A percentile compares a stretch with the other conserved stretches of the same genome.
phyloP scores from a whole-genome alignment of 441 rosid species.

The Euphorbia schlechtendalii region DNA sequence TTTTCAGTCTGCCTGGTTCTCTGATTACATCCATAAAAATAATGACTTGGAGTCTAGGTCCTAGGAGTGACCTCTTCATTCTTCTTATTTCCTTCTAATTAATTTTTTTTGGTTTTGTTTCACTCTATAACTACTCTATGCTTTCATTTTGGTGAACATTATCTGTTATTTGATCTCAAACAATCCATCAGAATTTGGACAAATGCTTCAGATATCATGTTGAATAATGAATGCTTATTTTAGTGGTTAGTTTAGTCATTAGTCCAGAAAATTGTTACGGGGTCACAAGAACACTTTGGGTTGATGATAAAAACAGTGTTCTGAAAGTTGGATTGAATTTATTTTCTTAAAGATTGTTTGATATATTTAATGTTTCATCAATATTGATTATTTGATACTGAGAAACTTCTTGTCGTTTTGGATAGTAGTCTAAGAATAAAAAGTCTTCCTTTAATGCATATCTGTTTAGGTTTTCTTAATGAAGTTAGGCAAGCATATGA shows the following conservation, averaged over 20 bases:
- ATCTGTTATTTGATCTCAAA: background rate
- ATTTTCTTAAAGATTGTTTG: background rate
- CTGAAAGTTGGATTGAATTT: background rate
- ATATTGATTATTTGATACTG: background rate
- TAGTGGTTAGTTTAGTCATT: background rate
- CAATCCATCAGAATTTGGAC: background rate
- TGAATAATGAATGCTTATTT: background rate
- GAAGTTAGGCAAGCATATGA: slow-evolving; percentile 3
- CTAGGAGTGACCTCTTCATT: background rate
- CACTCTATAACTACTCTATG: background rate
- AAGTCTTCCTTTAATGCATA: background rate
- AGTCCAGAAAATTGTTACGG: background rate
- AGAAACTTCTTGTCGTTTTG: no score
- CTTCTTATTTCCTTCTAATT: no score
- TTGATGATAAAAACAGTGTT: background rate
- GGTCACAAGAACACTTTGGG: background rate
- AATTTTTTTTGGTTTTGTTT: no score
- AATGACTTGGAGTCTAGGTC: background rate
- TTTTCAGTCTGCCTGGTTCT: background rate
- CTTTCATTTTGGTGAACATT: background rate
- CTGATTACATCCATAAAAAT: background rate
- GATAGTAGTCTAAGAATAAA: background rate
- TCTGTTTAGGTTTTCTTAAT: background rate
- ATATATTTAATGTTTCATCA: background rate
- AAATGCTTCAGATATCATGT: background rate